Base-by-base conservation (phyloP, 108 stramenopile genomes). In the Tribonema minus region DNA sequence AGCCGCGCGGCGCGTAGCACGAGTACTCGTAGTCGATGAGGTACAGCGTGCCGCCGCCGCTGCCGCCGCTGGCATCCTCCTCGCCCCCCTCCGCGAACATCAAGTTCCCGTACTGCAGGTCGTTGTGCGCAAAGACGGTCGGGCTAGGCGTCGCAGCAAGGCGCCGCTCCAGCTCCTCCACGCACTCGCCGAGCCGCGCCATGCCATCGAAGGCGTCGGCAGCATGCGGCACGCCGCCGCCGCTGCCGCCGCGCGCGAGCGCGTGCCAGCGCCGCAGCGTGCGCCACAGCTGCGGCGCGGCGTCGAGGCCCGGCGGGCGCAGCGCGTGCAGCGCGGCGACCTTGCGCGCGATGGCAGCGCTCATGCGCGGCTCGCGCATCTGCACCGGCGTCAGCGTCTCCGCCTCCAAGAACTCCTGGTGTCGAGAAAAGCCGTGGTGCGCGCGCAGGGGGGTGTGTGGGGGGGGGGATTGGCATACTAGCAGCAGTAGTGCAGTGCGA, bases 11-110 rank as follows among this genome's bases (percentile, higher is more conserved):
- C 68, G 87, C 88, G 82, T 83, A 87, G 3, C 81, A 81, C 33
- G 81, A 77, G 60, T 88, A 88, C 85, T 88, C 88, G 54, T 68
- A 88, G 84, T 88, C 88, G 79, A 88, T 87, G 32, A 88, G 36
- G n/a, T 74, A 76, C 30, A 88, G 36, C 25, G 27, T 28, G n/a
- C n/a, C n/a, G 2, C 28, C 39, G 2, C 61, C 9, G 32, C 29
- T 68, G 70, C 32, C 73, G 25, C 31, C 28, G 4, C n/a, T 26
- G 20, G 32, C 35, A 7, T 15, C 46, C 9, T 6, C 68, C 15
- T 76, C 20, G 15, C 9, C 20, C 15, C 20, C 20, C 46, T 20
- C 20, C 46, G 9, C 38, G 64, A 67, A 77, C 67, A 77, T 58
- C 27, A 77, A 37, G 67, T 77, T 77, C 12, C 76, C 76, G 36